phyloP scores from a whole-genome alignment of 495 filamentous ascomycete genomes.

The Aspergillus carlsbadensis region DNA sequence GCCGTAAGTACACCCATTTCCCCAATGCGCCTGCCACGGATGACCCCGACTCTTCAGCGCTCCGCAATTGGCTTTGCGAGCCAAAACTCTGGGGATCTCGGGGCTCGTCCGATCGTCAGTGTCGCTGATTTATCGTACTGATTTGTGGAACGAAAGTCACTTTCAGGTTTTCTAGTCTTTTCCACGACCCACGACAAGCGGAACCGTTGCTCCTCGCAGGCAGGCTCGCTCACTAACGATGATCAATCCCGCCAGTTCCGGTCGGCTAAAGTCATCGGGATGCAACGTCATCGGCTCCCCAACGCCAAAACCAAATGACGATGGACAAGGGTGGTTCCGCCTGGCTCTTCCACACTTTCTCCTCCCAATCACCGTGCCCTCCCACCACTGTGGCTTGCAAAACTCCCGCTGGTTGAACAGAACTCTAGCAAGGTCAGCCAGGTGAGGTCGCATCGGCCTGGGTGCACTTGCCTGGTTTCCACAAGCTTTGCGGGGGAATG shows the following conservation, averaged over 20 bases:
- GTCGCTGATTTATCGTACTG: slow-evolving; percentile 2
- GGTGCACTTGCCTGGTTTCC: not conserved
- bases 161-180: not conserved
- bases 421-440: not conserved
- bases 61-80: not conserved
- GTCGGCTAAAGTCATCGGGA: not conserved
- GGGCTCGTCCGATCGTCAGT: not conserved
- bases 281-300: not conserved
- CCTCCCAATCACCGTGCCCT: slow-evolving; percentile 1
- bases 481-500: not conserved
- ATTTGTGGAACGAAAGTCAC: not conserved
- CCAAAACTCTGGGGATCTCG: not conserved
- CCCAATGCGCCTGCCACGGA: too few species aligned
- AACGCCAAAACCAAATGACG: not conserved
- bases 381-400: not conserved
- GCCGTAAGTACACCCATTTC: too few species aligned
- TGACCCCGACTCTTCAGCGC: too few species aligned
- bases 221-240: too few species aligned
- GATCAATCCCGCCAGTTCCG: not conserved
- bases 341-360: not conserved
- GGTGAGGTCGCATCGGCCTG: not conserved
- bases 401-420: not conserved
- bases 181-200: not conserved
- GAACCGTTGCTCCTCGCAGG: not conserved
- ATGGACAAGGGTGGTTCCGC: slow-evolving; percentile 8